Conservation (phyloP, 2,329 filamentous ascomycete genomes). For the Fusarium falciforme region DNA sequence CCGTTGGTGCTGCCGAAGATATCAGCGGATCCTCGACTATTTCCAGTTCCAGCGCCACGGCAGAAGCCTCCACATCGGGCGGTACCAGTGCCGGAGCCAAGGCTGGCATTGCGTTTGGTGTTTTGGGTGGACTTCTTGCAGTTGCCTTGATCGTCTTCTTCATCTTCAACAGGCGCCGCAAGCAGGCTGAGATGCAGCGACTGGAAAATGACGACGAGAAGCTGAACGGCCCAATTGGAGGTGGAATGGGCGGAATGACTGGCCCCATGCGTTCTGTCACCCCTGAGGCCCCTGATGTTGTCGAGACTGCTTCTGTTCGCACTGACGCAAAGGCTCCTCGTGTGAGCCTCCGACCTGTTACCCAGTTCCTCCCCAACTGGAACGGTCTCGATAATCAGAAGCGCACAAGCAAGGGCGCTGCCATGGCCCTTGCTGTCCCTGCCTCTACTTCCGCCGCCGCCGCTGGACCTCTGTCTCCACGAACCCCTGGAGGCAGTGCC, state of each 20-base stretch:
- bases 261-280: conserved; percentile 18
- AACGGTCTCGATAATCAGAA: conserved; percentile 62
- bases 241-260: conserved; percentile 26
- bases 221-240: conserved; percentile 53
- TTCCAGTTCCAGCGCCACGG: conserved; percentile 36
- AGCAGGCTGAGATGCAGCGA: conserved; percentile 65
- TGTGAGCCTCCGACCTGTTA: conserved; percentile 85
- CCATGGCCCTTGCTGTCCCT: conserved; percentile 51
- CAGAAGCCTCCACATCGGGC: conserved; percentile 28
- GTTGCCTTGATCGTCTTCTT: conserved; percentile 78
- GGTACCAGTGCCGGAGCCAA: conserved; percentile 61
- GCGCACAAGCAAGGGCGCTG: conserved; percentile 61
- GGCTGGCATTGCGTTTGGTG: conserved; percentile 87
- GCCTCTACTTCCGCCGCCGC: conserved; percentile 39
- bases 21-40: conserved; percentile 28
- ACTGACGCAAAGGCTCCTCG: conserved; percentile 74
- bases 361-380: conserved; percentile 80
- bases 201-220: conserved; percentile 75
- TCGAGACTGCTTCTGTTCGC: conserved; percentile 39
- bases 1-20: conserved; percentile 21
- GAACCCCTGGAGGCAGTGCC: conserved; percentile 50
- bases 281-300: conserved; percentile 25
- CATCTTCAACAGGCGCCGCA: conserved; percentile 76
- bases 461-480: conserved; percentile 33
- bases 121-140: conserved; percentile 75